Percentiles rank a stretch among this genome's conserved stretches.
Evolutionary conservation across 2,329 filamentous ascomycete genomes (phyloP).

Genomic region (Plenodomus tracheiphilus): DNA sequence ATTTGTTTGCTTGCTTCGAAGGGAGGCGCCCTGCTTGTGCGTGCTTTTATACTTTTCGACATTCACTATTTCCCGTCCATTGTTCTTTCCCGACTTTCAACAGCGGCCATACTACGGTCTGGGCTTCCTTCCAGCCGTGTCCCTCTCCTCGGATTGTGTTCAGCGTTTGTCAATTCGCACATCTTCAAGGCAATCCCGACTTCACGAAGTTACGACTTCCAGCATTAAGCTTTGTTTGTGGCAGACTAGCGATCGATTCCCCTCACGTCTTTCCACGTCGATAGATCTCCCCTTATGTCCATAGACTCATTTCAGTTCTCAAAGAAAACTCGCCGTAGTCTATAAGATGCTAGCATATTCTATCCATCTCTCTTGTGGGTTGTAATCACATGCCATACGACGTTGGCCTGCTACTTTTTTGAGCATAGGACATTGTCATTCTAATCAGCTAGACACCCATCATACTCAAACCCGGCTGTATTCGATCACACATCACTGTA

Average conservation of each 20-base stretch:
- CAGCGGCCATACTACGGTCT: neutral
- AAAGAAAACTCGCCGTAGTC: neutral
- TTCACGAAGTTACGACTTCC: conserved; percentile 26
- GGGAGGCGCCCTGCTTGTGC: neutral
- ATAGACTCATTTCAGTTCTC: conserved; percentile 3
- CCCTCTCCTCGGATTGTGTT: neutral
- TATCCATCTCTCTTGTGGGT: neutral
- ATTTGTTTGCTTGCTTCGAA: neutral
- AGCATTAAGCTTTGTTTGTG: conserved; percentile 10
- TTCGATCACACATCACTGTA: neutral
- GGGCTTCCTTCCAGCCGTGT: neutral
- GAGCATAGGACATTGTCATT: neutral
- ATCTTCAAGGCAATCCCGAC: neutral
- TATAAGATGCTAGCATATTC: neutral
- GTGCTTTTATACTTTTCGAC: neutral
- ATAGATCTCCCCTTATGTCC: conserved; percentile 6
- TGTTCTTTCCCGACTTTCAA: neutral
- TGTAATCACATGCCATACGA: neutral
- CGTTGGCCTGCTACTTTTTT: no score
- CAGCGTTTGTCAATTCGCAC: conserved; percentile 6
- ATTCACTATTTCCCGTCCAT: neutral
- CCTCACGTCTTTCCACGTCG: conserved; percentile 1
- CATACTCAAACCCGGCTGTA: neutral
- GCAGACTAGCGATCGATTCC: neutral
- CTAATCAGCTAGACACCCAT: neutral